Conservation (phyloP, 2,329 filamentous ascomycete species). For the Nannizziopsis arthrosporioides region DNA sequence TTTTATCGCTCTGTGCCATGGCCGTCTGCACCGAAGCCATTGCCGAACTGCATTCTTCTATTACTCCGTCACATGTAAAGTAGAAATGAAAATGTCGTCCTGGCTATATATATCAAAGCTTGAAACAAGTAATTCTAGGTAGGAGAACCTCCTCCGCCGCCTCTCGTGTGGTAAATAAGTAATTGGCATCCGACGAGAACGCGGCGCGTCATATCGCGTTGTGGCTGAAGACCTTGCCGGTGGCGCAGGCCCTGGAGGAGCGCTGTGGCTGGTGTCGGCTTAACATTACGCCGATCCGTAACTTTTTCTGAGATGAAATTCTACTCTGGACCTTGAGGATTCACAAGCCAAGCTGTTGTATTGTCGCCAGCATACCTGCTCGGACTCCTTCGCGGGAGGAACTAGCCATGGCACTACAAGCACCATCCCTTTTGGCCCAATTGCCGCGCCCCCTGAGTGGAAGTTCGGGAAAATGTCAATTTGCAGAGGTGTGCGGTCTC, state of each 20-base stretch:
- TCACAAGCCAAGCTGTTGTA: not conserved
- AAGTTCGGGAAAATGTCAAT: constrained; percentile 30
- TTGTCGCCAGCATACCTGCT: not conserved
- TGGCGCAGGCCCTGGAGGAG: not conserved
- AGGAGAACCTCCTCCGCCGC: not conserved
- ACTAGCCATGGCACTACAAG: constrained; percentile 33
- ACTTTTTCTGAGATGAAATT: constrained; percentile 4
- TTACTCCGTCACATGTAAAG: constrained; percentile 1
- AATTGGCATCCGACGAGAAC: no score
- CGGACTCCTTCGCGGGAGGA: not conserved
- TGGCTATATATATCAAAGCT: not conserved
- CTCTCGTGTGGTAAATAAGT: not conserved
- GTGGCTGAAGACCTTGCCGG: not conserved
- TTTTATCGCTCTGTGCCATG: constrained; percentile 31
- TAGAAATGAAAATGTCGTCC: not conserved
- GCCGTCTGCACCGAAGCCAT: constrained; percentile 19
- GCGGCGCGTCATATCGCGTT: constrained; percentile 6
- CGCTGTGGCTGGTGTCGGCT: constrained; percentile 11
- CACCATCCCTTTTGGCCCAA: constrained; percentile 36
- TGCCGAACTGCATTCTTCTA: not conserved
- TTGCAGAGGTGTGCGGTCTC: constrained; percentile 43
- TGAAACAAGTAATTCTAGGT: no score
- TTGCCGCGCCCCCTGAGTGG: constrained; percentile 35
- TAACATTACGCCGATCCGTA: constrained; percentile 5
- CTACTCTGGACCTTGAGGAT: not conserved